phyloP scores from a whole-genome alignment of 2,329 filamentous ascomycete species.

The Hypoxylon sp. region DNA sequence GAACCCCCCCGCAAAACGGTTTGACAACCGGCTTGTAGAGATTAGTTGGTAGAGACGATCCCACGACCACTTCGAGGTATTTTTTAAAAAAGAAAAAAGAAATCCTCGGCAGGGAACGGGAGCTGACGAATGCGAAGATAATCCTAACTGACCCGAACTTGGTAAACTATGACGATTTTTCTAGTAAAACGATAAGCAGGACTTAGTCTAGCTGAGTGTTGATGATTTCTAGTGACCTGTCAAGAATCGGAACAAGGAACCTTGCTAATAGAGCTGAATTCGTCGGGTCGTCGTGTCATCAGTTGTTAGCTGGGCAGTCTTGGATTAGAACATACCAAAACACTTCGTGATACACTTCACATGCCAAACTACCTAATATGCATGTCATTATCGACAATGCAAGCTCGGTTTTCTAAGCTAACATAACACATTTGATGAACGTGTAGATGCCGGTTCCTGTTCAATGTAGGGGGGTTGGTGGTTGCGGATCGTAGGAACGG shows the following conservation, averaged over 20 bases:
- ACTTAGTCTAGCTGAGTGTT: constrained; percentile 3
- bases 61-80: not conserved
- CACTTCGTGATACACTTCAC: not conserved
- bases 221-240: constrained; percentile 21
- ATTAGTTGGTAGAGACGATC: constrained; percentile 1
- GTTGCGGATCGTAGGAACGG: constrained; percentile 18
- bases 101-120: not conserved
- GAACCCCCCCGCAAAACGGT: constrained; percentile 2
- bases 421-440: not conserved
- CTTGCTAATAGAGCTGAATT: constrained; percentile 22
- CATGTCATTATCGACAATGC: not conserved
- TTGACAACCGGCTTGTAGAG: constrained; percentile 6
- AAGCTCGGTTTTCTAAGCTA: not conserved
- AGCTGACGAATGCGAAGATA: not conserved
- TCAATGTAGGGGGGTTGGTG: constrained; percentile 8
- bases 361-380: not conserved
- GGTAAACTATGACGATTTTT: not conserved
- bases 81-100: too few species aligned
- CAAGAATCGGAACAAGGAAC: constrained; percentile 7
- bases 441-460: not conserved
- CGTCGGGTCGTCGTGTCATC: constrained; percentile 1
- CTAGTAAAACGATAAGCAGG: not conserved
- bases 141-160: not conserved
- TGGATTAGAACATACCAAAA: not conserved
- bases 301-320: constrained; percentile 1